A percentile compares a stretch with the other conserved stretches of the same genome.
Conservation (phyloP, 2,329 filamentous ascomycete genomes). For the Pezicula carpinea region DNA sequence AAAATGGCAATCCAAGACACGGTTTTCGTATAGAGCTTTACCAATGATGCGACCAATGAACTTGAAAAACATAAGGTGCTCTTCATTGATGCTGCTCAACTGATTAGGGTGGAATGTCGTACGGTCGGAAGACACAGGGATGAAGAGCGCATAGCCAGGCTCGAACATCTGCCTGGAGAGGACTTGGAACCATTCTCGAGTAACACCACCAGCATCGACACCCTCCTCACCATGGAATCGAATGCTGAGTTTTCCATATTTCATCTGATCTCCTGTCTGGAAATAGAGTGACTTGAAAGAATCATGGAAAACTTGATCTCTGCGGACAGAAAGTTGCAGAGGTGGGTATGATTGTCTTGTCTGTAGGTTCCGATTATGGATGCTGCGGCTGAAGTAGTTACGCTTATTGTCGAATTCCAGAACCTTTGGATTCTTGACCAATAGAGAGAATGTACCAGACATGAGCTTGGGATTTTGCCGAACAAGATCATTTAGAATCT, state of each 20-base stretch:
- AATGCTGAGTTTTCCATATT: slow-evolving; percentile 97
- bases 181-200: slow-evolving; percentile 98
- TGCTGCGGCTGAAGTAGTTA: slow-evolving; percentile 94
- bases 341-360: slow-evolving; percentile 65
- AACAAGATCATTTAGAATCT: slow-evolving; percentile 96
- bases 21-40: slow-evolving; percentile 93
- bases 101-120: slow-evolving; percentile 99
- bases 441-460: slow-evolving; percentile 92
- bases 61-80: slow-evolving; percentile 98
- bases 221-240: slow-evolving; percentile 97
- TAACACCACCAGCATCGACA: slow-evolving; percentile 95
- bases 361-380: slow-evolving; percentile 71
- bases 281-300: slow-evolving; percentile 98
- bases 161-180: slow-evolving; percentile 98
- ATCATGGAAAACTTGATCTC: slow-evolving; percentile 95
- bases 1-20: slow-evolving; percentile 96
- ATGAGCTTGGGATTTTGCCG: slow-evolving; percentile 96
- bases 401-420: slow-evolving; percentile 99
- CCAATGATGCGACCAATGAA: slow-evolving; percentile 98
- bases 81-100: slow-evolving; percentile 86
- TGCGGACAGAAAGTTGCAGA: slow-evolving; percentile 82
- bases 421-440: slow-evolving; percentile 98
- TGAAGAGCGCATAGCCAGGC: slow-evolving; percentile 93
- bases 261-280: slow-evolving; percentile 95
- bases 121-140: slow-evolving; percentile 91